A percentile compares a stretch with the other conserved stretches of the same genome.
phyloP scores from a whole-genome alignment of 768 basidiomycete genomes.

The Dioszegia crocea region DNA sequence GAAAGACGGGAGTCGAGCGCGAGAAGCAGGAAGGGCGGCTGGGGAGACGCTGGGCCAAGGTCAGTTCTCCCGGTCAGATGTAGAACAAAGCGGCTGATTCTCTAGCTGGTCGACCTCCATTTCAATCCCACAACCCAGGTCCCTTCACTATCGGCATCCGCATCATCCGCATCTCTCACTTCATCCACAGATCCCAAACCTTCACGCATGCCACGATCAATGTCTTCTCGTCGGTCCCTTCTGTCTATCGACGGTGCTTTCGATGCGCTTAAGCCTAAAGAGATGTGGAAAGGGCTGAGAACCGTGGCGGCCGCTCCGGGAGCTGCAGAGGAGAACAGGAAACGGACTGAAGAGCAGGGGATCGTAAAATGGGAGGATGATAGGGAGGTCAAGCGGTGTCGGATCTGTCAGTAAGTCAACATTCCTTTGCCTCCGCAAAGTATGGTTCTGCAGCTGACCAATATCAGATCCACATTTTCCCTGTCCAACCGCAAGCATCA shows the following conservation, averaged over 20 bases:
- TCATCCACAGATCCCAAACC: slow-evolving; percentile 1
- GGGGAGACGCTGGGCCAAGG: slow-evolving; percentile 81
- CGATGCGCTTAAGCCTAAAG: slow-evolving; percentile 62
- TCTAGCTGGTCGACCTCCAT: slow-evolving; percentile 53
- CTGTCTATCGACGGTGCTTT: slow-evolving; percentile 49
- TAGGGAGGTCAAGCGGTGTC: slow-evolving; percentile 68
- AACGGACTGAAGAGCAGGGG: slow-evolving; percentile 78
- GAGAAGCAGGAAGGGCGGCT: slow-evolving; percentile 78
- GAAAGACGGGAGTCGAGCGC: slow-evolving; percentile 51
- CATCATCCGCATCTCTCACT: slow-evolving; percentile 1
- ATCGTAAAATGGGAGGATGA: slow-evolving; percentile 97
- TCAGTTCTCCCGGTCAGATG: slow-evolving; percentile 51
- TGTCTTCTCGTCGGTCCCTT: slow-evolving; percentile 56
- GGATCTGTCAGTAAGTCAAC: slow-evolving; percentile 66
- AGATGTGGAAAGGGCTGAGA: slow-evolving; percentile 62
- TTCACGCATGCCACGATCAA: slow-evolving; percentile 56
- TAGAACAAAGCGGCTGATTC: background rate
- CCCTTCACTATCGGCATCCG: slow-evolving; percentile 27
- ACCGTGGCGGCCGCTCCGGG: slow-evolving; percentile 54
- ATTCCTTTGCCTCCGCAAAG: slow-evolving; percentile 29
- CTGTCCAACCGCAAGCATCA: slow-evolving; percentile 93
- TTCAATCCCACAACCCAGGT: slow-evolving; percentile 49
- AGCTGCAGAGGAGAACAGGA: slow-evolving; percentile 58
- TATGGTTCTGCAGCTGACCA: background rate
- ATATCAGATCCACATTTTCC: slow-evolving; percentile 63